Percentiles rank a stretch among this genome's conserved stretches.
phyloP scores from a whole-genome alignment of 202 grass and related monocot genomes.

The Eragrostis tef region DNA sequence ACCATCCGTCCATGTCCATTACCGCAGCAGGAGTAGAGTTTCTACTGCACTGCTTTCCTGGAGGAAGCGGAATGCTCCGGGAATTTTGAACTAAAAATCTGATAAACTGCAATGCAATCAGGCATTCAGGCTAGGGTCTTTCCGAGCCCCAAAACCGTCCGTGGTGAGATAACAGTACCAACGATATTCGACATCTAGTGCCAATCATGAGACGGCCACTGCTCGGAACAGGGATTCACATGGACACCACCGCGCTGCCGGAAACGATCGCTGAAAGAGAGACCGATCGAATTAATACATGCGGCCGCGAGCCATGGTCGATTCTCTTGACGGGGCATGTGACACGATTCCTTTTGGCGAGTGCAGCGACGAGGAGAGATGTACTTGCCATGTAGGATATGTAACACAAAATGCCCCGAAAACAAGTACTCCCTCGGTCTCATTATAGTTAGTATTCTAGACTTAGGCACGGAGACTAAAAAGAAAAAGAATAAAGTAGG shows the following conservation, averaged over 20 bases:
- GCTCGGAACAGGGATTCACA: slow-evolving; percentile 10
- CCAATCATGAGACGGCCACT: slow-evolving; percentile 40
- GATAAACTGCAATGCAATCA: background rate
- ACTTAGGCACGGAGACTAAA: no score
- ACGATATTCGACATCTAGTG: background rate
- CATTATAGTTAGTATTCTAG: no score
- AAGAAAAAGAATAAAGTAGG: no score
- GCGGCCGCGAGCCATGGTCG: background rate
- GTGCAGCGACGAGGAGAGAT: slow-evolving; percentile 6
- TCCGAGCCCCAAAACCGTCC: background rate
- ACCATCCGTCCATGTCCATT: no score
- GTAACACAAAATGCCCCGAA: slow-evolving; percentile 9
- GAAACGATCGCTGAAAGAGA: background rate
- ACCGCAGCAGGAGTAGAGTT: no score
- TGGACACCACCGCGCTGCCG: background rate
- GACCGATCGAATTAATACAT: background rate
- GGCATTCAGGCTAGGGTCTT: no score
- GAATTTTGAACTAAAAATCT: background rate
- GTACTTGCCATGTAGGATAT: background rate
- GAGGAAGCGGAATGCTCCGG: no score
- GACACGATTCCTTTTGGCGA: slow-evolving; percentile 24
- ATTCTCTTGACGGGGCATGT: slow-evolving; percentile 42
- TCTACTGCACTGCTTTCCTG: no score
- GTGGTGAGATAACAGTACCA: background rate
- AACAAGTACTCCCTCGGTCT: no score